A percentile compares a stretch with the other conserved stretches of the same genome.
Evolutionary conservation across 352 stramenopile genomes (phyloP).

Genomic region (Phytopythium sindhum): DNA sequence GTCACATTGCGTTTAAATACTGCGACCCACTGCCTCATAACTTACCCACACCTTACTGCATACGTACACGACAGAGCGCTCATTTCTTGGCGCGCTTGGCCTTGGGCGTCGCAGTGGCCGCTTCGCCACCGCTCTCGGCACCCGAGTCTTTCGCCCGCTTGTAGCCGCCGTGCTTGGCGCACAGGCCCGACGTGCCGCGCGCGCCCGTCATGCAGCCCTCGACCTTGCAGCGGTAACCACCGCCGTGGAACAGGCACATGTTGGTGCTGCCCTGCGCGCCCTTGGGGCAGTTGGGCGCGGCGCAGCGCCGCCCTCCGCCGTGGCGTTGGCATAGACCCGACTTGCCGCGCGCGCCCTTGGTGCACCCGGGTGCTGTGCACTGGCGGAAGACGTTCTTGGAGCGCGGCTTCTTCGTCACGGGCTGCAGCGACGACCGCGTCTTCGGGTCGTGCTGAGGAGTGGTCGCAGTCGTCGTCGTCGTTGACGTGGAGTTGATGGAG

Average conservation of each 20-base stretch:
- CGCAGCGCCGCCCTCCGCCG: conserved; percentile 80
- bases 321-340: conserved; percentile 84
- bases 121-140: background rate
- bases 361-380: conserved; percentile 58
- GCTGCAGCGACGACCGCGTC: conserved; percentile 19
- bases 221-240: conserved; percentile 78
- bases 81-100: conserved; percentile 19
- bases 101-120: conserved; percentile 1
- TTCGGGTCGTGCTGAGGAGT: conserved; percentile 16
- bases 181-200: conserved; percentile 68
- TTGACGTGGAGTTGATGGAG: conserved; percentile 20
- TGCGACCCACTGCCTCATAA: background rate
- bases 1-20: conserved; percentile 4
- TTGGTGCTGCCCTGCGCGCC: conserved; percentile 76
- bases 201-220: conserved; percentile 71
- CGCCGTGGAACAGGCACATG: conserved; percentile 81
- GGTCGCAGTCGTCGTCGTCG: conserved; percentile 8
- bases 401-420: conserved; percentile 54
- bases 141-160: conserved; percentile 38
- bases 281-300: conserved; percentile 57
- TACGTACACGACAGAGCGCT: background rate
- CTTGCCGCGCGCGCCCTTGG: conserved; percentile 76
- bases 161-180: conserved; percentile 80
- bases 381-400: conserved; percentile 72
- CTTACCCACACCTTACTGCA: background rate